Conservation (phyloP, 352 stramenopile genomes). For the Phytophthora capsici region DNA sequence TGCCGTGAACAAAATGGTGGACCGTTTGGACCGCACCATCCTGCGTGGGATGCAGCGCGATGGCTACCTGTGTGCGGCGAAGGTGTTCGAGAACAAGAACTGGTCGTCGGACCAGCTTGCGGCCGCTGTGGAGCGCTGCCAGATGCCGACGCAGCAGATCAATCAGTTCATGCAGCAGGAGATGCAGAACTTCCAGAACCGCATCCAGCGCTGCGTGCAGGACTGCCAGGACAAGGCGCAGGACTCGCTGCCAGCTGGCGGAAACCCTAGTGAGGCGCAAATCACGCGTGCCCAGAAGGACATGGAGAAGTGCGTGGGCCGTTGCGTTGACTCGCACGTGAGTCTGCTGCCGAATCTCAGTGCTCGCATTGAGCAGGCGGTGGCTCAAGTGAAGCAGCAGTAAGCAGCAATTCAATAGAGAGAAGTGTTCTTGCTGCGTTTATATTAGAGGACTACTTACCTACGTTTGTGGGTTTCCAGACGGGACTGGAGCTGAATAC, state of each 20-base stretch:
- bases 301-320: slow-evolving; percentile 77
- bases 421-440: slow-evolving; percentile 3
- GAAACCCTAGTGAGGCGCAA: slow-evolving; percentile 73
- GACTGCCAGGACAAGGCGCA: slow-evolving; percentile 88
- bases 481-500: background rate
- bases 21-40: slow-evolving; percentile 77
- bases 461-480: background rate
- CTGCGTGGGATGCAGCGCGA: slow-evolving; percentile 82
- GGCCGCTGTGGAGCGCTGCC: slow-evolving; percentile 84
- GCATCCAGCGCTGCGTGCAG: slow-evolving; percentile 85
- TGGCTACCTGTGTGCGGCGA: slow-evolving; percentile 85
- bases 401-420: slow-evolving; percentile 33
- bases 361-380: slow-evolving; percentile 74
- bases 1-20: slow-evolving; percentile 86
- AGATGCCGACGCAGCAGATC: slow-evolving; percentile 86
- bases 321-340: slow-evolving; percentile 80
- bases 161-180: slow-evolving; percentile 87
- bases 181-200: slow-evolving; percentile 87
- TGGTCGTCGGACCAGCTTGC: slow-evolving; percentile 82
- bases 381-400: slow-evolving; percentile 73
- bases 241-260: slow-evolving; percentile 63
- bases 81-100: slow-evolving; percentile 88
- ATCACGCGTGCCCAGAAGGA: slow-evolving; percentile 71
- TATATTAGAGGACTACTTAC: slow-evolving; percentile 7
- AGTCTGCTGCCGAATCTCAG: slow-evolving; percentile 76